These are phyloP conservation scores for Ascocoryne sarcoides DNA, from an alignment of 2,329 filamentous ascomycete species.

Conservation along the genomic window DNA sequence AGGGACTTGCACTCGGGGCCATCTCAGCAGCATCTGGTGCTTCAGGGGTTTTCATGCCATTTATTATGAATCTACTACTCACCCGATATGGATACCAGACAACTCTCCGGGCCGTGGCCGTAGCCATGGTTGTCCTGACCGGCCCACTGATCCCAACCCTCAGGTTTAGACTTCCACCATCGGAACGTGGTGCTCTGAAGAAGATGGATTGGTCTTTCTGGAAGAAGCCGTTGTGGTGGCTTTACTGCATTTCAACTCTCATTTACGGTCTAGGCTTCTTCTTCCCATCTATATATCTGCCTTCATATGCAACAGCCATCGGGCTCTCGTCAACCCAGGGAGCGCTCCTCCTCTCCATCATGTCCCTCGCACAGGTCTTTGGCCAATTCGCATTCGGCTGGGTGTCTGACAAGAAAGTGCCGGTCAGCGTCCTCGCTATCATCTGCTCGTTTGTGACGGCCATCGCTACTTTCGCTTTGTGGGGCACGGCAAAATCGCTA, in stretches of 20 bases:
- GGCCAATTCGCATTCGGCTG: conserved; percentile 42
- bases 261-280: conserved; percentile 41
- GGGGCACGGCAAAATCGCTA: conserved; percentile 40
- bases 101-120: conserved; percentile 46
- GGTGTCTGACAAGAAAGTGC: conserved; percentile 39
- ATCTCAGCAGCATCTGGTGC: conserved; percentile 38
- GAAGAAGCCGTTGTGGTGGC: conserved; percentile 36
- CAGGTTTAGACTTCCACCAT: conserved; percentile 41
- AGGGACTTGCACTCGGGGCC: conserved; percentile 52
- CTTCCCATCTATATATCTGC: conserved; percentile 42
- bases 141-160: conserved; percentile 47
- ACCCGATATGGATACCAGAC: conserved; percentile 42
- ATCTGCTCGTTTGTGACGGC: conserved; percentile 39
- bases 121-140: conserved; percentile 41
- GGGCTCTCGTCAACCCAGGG: conserved; percentile 59
- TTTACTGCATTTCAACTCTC: conserved; percentile 38
- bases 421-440: conserved; percentile 31
- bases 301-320: conserved; percentile 61
- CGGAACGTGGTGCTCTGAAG: conserved; percentile 30
- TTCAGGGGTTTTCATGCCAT: conserved; percentile 42
- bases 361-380: conserved; percentile 40
- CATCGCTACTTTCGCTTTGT: conserved; percentile 40
- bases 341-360: conserved; percentile 42
- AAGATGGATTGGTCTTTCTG: conserved; percentile 35
- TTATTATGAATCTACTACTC: conserved; percentile 45